Evolutionary conservation across 495 filamentous ascomycete genomes (phyloP), one percentile per base, ranked within the genome.

Genomic region (Darksidea phi): DNA sequence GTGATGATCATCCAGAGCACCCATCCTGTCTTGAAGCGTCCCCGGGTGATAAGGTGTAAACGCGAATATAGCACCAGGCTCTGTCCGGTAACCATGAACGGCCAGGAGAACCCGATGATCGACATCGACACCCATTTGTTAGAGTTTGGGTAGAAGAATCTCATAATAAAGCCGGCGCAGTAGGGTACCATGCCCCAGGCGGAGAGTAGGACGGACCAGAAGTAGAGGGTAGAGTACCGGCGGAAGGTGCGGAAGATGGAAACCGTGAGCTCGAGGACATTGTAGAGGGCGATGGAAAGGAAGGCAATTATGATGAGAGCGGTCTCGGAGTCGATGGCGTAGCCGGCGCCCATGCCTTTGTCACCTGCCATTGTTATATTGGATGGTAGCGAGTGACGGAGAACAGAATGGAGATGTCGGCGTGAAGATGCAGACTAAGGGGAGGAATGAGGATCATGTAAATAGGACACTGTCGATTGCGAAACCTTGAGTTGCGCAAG

Each of bases 1-100:
- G 17, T 21, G 21, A 50, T 50, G 21, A 50, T 50, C 47, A 50
- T 50, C 5, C 5, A 6, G 26, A 50, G 47, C n/a, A 21, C 47
- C 13, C 12, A 50, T n/a, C 15, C 23, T 10, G 4, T 18, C 12
- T 6, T 15, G 4, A 3, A 3, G 5, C 13, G 13, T 3, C 41
- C 15, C 41, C 41, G 4, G 5, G 15, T 13, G 5, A 43, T 4
- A 4, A 43, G 41, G 3, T 15, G 3, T 6, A 43, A 3, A 13
- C 41, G 41, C 3, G 41, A 43, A 13, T 3, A 43, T 13, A 43
- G 13, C 15, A 43, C 41, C 13, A 43, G 5, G 6, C 15, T 6
- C 5, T 6, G 15, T 15, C 41, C 41, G 3, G 41, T 43, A 4
- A 43, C 41, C 41, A 43, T 43, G 6, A 4, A 4, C 18, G 15